phyloP scores from a whole-genome alignment of 192 early-diverging fungal species.

The Backusella tarrabulga region DNA sequence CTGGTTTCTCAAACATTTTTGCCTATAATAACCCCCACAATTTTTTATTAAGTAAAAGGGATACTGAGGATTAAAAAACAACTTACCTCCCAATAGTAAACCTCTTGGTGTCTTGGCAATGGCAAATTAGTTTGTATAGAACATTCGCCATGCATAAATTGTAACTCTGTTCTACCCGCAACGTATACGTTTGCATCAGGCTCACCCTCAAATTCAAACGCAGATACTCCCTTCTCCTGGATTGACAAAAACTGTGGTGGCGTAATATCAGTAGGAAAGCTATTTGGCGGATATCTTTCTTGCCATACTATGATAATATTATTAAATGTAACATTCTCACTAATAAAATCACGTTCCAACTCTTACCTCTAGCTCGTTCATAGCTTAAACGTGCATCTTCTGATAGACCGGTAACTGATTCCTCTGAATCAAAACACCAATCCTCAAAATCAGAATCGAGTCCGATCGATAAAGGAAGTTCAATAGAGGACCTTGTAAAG shows the following conservation, averaged over 20 bases:
- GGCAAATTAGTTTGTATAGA: conserved; percentile 81
- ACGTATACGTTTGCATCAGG: conserved; percentile 61
- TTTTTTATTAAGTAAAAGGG: neutral
- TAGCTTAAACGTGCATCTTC: conserved; percentile 45
- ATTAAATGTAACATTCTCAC: neutral
- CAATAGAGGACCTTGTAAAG: conserved; percentile 25
- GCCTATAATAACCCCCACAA: neutral
- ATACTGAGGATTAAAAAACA: neutral
- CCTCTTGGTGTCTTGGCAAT: conserved; percentile 73
- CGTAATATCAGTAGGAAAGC: conserved; percentile 71
- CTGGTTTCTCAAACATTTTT: conserved; percentile 41
- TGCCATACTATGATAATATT: conserved; percentile 54
- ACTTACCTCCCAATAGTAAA: conserved; percentile 75
- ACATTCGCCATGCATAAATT: conserved; percentile 70
- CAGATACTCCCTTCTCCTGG: conserved; percentile 79
- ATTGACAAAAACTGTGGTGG: conserved; percentile 72
- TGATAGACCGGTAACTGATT: conserved; percentile 31
- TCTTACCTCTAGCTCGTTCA: conserved; percentile 41
- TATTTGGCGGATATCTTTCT: conserved; percentile 67
- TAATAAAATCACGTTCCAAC: neutral
- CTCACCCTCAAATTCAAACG: conserved; percentile 79
- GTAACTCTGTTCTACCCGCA: conserved; percentile 71
- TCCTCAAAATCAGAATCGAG: conserved; percentile 31
- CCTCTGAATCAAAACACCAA: conserved; percentile 34
- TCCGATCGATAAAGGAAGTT: conserved; percentile 9